phyloP scores from a whole-genome alignment of 257 asterid genomes.

The Datura wrightii region DNA sequence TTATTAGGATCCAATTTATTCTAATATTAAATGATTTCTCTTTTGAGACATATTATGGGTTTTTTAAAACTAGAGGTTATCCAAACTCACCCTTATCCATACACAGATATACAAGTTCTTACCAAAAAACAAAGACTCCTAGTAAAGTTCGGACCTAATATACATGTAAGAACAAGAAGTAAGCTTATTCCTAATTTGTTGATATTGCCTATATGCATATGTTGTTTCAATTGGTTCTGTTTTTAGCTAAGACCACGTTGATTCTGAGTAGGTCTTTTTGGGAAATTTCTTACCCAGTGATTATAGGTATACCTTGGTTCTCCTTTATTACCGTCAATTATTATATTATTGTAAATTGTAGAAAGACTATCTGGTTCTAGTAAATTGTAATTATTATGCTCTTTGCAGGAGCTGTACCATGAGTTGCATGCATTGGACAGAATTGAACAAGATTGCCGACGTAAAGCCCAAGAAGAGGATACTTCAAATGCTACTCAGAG shows the following conservation, averaged over 20 bases:
- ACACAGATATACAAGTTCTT: neutral
- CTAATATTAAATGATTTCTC: neutral
- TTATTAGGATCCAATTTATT: neutral
- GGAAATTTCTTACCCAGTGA: neutral
- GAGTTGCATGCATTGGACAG: slow-evolving; percentile 96
- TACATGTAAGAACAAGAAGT: neutral
- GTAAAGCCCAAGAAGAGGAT: slow-evolving; percentile 89
- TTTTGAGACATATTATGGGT: neutral
- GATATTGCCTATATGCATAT: neutral
- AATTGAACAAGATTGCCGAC: slow-evolving; percentile 87
- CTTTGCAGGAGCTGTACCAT: slow-evolving; percentile 88
- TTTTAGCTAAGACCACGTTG: neutral
- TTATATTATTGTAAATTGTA: neutral
- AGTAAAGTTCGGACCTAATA: neutral
- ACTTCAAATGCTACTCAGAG: slow-evolving; percentile 62
- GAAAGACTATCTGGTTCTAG: neutral
- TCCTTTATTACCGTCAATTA: neutral
- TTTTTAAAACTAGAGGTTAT: neutral
- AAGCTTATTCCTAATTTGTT: slow-evolving; percentile 8
- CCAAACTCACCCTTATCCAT: neutral
- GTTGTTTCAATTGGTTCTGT: slow-evolving; percentile 3
- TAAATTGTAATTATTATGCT: slow-evolving; percentile 31
- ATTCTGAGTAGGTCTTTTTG: neutral
- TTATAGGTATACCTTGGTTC: neutral
- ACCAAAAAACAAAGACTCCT: neutral